A percentile compares a stretch with the other conserved stretches of the same genome.
phyloP scores from a whole-genome alignment of 148 eudicot species.

The Chenopodium quinoa region DNA sequence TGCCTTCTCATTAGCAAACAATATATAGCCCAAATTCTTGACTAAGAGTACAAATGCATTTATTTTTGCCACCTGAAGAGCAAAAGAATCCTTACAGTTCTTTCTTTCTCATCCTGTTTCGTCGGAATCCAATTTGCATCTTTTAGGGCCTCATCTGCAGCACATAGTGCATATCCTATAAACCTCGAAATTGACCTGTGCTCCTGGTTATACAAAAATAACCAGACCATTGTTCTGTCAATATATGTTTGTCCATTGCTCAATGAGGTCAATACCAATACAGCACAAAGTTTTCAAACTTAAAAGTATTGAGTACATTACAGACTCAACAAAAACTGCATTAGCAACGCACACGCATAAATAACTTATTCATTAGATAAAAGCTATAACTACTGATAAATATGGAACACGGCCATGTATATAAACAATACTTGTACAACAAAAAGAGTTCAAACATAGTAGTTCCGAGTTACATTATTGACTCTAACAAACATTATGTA shows the following conservation, averaged over 20 bases:
- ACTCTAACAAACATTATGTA: too few species aligned
- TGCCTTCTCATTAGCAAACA: conserved; percentile 34
- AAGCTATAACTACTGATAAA: too few species aligned
- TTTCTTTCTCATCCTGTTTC: conserved; percentile 66
- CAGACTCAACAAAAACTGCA: background rate
- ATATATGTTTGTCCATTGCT: background rate
- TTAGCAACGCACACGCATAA: too few species aligned
- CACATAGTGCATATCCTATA: conserved; percentile 91
- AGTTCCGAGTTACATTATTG: too few species aligned
- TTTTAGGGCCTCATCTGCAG: conserved; percentile 89
- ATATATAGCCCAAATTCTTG: conserved; percentile 9
- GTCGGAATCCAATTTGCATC: conserved; percentile 86
- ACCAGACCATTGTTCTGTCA: background rate
- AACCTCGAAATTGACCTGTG: conserved; percentile 82
- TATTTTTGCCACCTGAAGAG: background rate
- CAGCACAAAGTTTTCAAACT: background rate
- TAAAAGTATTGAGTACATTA: background rate
- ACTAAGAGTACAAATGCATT: conserved; percentile 3
- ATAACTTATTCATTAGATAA: too few species aligned
- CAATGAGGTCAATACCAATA: background rate
- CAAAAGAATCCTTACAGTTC: conserved; percentile 50
- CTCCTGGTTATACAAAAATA: conserved; percentile 48
- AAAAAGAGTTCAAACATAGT: too few species aligned
- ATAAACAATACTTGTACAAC: too few species aligned
- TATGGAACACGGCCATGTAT: too few species aligned